Evolutionary conservation across 2,329 filamentous ascomycete species (phyloP).

Genomic region (Colletotrichum viniferum): DNA sequence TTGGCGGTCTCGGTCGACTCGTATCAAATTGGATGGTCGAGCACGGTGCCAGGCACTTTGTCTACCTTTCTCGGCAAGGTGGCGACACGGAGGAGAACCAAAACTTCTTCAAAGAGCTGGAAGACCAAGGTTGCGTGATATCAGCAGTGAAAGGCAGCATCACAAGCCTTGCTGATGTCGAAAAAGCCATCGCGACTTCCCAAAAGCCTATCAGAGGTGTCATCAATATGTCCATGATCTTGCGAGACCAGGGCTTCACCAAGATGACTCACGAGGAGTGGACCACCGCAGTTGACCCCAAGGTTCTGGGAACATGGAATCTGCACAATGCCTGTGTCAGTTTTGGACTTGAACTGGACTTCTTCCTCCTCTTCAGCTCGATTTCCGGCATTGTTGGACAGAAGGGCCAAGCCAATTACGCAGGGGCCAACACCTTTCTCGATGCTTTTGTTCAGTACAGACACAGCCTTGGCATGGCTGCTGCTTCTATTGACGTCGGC

Average conservation of each 20-base stretch:
- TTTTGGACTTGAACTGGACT: conserved; percentile 22
- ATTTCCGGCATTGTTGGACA: conserved; percentile 33
- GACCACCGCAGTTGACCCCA: conserved; percentile 29
- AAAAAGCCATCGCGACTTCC: conserved; percentile 23
- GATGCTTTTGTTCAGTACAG: conserved; percentile 42
- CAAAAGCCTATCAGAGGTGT: conserved; percentile 38
- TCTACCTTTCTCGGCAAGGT: conserved; percentile 14
- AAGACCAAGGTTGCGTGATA: not conserved
- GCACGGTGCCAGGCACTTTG: conserved; percentile 23
- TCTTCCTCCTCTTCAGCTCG: conserved; percentile 35
- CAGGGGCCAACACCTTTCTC: conserved; percentile 43
- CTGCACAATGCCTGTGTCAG: conserved; percentile 33
- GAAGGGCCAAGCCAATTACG: conserved; percentile 42
- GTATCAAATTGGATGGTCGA: conserved; percentile 28
- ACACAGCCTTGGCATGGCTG: conserved; percentile 35
- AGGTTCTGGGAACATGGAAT: conserved; percentile 39
- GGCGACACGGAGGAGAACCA: not conserved
- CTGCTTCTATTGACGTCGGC: conserved; percentile 40
- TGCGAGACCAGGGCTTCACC: conserved; percentile 7
- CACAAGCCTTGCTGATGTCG: conserved; percentile 26
- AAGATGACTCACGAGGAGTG: conserved; percentile 40
- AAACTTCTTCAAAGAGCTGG: not conserved
- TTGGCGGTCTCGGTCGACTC: conserved; percentile 27
- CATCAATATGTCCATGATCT: conserved; percentile 44
- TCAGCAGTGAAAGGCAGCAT: not conserved